Evolutionary conservation across 2,329 filamentous ascomycete species (phyloP).

Genomic region (Escovopsis sp.): DNA sequence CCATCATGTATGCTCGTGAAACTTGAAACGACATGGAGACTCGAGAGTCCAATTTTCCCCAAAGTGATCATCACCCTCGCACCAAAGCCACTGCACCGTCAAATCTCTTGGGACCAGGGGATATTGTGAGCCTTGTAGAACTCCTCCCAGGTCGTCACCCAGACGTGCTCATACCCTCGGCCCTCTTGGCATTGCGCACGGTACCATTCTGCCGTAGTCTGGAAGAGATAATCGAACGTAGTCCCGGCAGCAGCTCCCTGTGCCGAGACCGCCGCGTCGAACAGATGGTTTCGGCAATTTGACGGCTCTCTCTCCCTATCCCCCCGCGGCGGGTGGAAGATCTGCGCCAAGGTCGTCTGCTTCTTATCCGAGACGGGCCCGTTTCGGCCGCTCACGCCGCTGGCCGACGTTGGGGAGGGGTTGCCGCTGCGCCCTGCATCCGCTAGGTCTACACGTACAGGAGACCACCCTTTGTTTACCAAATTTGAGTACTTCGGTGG

Average conservation of each 20-base stretch:
- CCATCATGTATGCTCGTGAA: too few species aligned
- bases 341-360: constrained; percentile 15
- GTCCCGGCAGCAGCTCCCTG: neutral
- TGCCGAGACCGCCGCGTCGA: constrained; percentile 19
- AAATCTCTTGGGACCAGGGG: constrained; percentile 7
- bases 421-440: constrained; percentile 1
- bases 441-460: constrained; percentile 13
- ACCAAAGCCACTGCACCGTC: neutral
- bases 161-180: constrained; percentile 34
- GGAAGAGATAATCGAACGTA: constrained; percentile 23
- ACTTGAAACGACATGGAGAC: too few species aligned
- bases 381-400: constrained; percentile 11
- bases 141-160: constrained; percentile 27
- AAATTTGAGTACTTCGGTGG: constrained; percentile 24
- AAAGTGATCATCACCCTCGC: too few species aligned
- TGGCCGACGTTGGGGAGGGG: neutral
- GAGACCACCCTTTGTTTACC: constrained; percentile 20
- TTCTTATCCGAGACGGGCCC: constrained; percentile 7
- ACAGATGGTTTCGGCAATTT: constrained; percentile 30
- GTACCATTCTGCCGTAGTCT: constrained; percentile 39
- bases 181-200: constrained; percentile 29
- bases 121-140: constrained; percentile 22
- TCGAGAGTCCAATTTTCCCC: too few species aligned
- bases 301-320: constrained; percentile 7
- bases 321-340: constrained; percentile 33